phyloP scores from a whole-genome alignment of 2,329 filamentous ascomycete genomes.

The Alternaria sp. region DNA sequence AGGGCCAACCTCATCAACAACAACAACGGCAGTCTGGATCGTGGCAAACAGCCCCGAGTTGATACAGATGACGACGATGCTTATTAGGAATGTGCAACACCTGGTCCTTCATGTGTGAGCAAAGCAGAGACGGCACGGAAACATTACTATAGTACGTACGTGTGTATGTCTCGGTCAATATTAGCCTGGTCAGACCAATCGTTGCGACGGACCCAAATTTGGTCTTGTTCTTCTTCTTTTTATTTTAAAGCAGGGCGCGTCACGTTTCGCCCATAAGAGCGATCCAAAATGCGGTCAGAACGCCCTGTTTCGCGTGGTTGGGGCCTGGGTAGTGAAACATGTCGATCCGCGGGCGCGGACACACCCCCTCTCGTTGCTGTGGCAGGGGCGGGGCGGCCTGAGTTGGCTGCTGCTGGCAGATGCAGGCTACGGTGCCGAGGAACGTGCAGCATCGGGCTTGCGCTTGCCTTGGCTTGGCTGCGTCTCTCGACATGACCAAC shows the following conservation, averaged over 20 bases:
- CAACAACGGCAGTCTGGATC: not conserved
- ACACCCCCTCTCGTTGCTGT: not conserved
- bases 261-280: constrained; percentile 1
- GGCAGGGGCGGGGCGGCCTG: constrained; percentile 1
- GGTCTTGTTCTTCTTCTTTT: not conserved
- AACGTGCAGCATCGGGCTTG: not conserved
- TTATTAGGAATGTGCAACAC: constrained; percentile 2
- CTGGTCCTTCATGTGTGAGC: not conserved
- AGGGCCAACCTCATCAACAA: not conserved
- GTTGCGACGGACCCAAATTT: not conserved
- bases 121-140: constrained; percentile 1
- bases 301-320: not conserved
- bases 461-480: not conserved
- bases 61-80: constrained; percentile 26
- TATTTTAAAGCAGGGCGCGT: not conserved
- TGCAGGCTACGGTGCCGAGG: not conserved
- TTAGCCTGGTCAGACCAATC: constrained; percentile 1
- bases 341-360: constrained; percentile 8
- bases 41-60: constrained; percentile 18
- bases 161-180: not conserved
- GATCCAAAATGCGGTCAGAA: not conserved
- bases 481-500: constrained; percentile 1
- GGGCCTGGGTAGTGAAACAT: not conserved
- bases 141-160: not conserved
- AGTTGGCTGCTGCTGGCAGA: not conserved